phyloP scores from a whole-genome alignment of 2,329 filamentous ascomycete genomes.

The Xylariales sp. region DNA sequence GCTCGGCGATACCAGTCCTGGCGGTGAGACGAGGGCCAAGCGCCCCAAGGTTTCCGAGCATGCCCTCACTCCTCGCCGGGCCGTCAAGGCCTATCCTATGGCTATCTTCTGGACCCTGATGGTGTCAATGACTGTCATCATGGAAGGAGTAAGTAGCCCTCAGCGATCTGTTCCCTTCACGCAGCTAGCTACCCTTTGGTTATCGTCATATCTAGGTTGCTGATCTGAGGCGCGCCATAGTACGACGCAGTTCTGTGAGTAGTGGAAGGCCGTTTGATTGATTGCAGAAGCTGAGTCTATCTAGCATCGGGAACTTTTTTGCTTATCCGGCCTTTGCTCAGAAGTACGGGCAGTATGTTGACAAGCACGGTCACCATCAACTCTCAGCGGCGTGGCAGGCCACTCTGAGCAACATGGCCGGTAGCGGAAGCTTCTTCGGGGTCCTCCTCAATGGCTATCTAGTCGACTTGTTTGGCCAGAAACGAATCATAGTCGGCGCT shows the following conservation, averaged over 20 bases:
- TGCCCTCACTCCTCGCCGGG: slow-evolving; percentile 4
- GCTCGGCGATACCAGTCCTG: not conserved
- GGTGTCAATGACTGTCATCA: slow-evolving; percentile 8
- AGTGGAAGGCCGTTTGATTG: not conserved
- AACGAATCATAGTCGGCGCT: slow-evolving; percentile 31
- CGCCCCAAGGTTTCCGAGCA: slow-evolving; percentile 3
- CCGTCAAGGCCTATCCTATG: slow-evolving; percentile 9
- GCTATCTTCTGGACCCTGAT: slow-evolving; percentile 8
- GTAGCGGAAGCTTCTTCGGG: slow-evolving; percentile 37
- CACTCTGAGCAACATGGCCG: slow-evolving; percentile 33
- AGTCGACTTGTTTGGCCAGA: slow-evolving; percentile 30
- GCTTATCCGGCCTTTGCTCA: slow-evolving; percentile 7
- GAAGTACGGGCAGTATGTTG: slow-evolving; percentile 4
- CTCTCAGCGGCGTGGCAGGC: slow-evolving; percentile 36
- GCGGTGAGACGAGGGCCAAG: not conserved
- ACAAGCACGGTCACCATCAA: slow-evolving; percentile 6
- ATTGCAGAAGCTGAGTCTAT: not conserved
- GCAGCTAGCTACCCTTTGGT: too few relatives aligned
- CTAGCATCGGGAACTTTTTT: slow-evolving; percentile 7
- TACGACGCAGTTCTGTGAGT: slow-evolving; percentile 7
- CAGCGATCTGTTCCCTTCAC: too few relatives aligned
- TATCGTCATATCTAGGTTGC: not conserved
- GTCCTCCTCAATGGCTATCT: slow-evolving; percentile 34
- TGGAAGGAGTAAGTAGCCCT: slow-evolving; percentile 6
- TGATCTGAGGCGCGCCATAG: not conserved